A percentile compares a stretch with the other conserved stretches of the same genome.
phyloP scores from a whole-genome alignment of 2,329 filamentous ascomycete genomes.

The Dactylellina leptospora region DNA sequence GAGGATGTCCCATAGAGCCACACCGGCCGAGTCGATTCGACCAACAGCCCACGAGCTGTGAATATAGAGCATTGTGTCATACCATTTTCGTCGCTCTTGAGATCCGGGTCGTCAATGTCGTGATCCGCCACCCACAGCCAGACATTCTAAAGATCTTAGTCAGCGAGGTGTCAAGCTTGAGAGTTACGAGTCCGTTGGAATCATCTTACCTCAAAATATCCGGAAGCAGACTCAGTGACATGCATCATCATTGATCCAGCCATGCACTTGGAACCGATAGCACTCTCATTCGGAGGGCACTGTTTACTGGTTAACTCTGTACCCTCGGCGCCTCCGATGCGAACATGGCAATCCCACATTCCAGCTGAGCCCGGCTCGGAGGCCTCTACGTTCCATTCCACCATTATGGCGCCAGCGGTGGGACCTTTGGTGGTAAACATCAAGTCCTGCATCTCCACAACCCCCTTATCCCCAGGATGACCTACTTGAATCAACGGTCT shows the following conservation, averaged over 20 bases:
- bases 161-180: background rate
- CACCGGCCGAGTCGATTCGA: slow-evolving; percentile 58
- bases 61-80: slow-evolving; percentile 56
- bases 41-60: slow-evolving; percentile 57
- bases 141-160: slow-evolving; percentile 63
- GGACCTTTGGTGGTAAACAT: slow-evolving; percentile 74
- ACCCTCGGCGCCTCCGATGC: slow-evolving; percentile 64
- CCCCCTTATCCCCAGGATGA: slow-evolving; percentile 69
- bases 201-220: slow-evolving; percentile 60
- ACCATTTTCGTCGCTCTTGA: background rate
- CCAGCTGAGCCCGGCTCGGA: slow-evolving; percentile 62
- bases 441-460: slow-evolving; percentile 76
- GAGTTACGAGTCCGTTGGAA: background rate
- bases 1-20: slow-evolving; percentile 64
- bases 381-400: slow-evolving; percentile 74
- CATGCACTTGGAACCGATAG: slow-evolving; percentile 58
- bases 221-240: slow-evolving; percentile 56
- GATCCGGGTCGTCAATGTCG: slow-evolving; percentile 7
- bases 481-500: slow-evolving; percentile 73
- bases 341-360: slow-evolving; percentile 60
- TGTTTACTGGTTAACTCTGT: slow-evolving; percentile 62
- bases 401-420: slow-evolving; percentile 72
- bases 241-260: slow-evolving; percentile 60
- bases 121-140: slow-evolving; percentile 64
- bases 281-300: slow-evolving; percentile 60